These are phyloP conservation scores for Bromus sterilis DNA, from an alignment of 176 grass and related monocot genomes.

Conservation along the genomic window DNA sequence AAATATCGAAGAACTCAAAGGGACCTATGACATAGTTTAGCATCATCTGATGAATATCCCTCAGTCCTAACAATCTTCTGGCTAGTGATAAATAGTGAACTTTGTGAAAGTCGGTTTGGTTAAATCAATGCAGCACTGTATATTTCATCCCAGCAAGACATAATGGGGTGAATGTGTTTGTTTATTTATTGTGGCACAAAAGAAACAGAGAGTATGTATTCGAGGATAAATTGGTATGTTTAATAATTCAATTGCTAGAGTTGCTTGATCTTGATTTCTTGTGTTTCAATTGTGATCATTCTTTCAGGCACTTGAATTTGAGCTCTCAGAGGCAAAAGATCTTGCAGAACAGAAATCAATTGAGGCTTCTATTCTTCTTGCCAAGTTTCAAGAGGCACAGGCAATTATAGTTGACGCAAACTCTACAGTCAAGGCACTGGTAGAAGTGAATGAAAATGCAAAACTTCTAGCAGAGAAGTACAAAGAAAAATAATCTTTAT, in stretches of 20 bases:
- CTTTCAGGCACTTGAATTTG: conserved; percentile 49
- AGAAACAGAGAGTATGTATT: background rate
- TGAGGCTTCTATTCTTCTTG: conserved; percentile 57
- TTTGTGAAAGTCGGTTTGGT: background rate
- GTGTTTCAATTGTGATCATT: background rate
- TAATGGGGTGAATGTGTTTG: background rate
- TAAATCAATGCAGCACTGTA: background rate
- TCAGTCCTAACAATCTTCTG: background rate
- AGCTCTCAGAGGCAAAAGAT: conserved; percentile 54
- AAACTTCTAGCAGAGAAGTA: conserved; percentile 52
- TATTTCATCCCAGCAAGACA: background rate
- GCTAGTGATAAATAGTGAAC: background rate
- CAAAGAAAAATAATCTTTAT: conserved; percentile 41
- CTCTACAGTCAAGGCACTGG: conserved; percentile 56
- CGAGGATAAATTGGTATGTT: background rate
- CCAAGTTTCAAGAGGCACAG: conserved; percentile 71
- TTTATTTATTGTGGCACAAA: background rate
- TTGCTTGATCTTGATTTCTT: background rate
- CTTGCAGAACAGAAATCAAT: conserved; percentile 50
- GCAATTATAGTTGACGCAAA: conserved; percentile 65
- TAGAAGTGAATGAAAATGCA: conserved; percentile 56
- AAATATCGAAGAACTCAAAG: background rate
- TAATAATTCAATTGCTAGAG: background rate
- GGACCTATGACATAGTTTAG: background rate
- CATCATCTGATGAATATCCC: background rate